Percentiles rank a stretch among this genome's conserved stretches.
phyloP scores from a whole-genome alignment of 208 protist species.

The Tritrichomonas musculus region DNA sequence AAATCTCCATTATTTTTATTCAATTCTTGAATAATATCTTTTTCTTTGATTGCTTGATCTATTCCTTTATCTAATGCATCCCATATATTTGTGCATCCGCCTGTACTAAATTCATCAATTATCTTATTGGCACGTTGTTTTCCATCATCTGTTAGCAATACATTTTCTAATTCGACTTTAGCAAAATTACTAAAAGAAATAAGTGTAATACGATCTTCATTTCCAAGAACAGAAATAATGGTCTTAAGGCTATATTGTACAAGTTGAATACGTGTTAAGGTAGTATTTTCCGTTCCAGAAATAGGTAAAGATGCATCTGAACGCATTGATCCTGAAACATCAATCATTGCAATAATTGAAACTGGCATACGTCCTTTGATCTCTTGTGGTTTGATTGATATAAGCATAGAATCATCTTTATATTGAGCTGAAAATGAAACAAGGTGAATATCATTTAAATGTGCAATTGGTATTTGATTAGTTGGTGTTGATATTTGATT shows the following conservation, averaged over 20 bases:
- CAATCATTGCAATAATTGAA: not conserved
- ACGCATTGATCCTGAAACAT: not conserved
- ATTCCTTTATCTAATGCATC: not conserved
- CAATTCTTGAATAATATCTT: not conserved
- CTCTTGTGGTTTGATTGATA: too few species aligned
- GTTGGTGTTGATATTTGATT: too few species aligned
- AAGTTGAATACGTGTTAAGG: not conserved
- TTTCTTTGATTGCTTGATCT: not conserved
- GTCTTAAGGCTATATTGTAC: not conserved
- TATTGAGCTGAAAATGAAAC: too few species aligned
- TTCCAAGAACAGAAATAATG: not conserved
- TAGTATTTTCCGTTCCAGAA: not conserved
- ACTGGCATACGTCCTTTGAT: not conserved
- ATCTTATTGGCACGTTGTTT: not conserved
- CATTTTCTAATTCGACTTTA: not conserved
- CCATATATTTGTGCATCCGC: not conserved
- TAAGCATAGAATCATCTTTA: too few species aligned
- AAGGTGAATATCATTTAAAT: too few species aligned
- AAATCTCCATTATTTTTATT: too few species aligned
- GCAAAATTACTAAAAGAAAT: not conserved
- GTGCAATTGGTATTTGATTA: too few species aligned
- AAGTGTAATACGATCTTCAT: not conserved
- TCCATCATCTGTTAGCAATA: not conserved
- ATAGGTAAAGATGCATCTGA: not conserved
- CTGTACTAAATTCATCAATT: not conserved